phyloP scores from a whole-genome alignment of 2,329 filamentous ascomycete species.

The Fusarium vanettenii region DNA sequence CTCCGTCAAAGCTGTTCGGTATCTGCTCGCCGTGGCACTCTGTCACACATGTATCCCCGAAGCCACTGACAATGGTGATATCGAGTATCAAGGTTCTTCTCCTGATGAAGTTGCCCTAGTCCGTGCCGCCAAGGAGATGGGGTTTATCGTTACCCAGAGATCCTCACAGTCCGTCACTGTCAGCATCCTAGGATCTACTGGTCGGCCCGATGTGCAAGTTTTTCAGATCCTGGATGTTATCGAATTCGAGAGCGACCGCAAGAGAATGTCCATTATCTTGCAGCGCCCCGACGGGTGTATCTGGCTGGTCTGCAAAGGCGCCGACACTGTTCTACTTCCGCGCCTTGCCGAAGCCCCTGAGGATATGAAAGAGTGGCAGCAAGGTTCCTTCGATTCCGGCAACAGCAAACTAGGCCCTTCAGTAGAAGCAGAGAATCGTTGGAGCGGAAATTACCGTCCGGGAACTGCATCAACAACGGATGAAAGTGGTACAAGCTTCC shows the following conservation, averaged over 20 bases:
- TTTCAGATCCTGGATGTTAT: slow-evolving; percentile 87
- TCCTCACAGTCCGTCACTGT: background rate
- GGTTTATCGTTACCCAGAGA: background rate
- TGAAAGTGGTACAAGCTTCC: background rate
- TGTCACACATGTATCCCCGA: background rate
- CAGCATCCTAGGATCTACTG: background rate
- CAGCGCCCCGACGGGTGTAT: slow-evolving; percentile 83
- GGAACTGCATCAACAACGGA: background rate
- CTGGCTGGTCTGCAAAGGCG: slow-evolving; percentile 88
- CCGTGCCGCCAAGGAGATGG: background rate
- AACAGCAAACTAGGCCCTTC: background rate
- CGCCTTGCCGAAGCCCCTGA: slow-evolving; percentile 60
- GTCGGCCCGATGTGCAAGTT: background rate
- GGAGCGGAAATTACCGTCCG: background rate
- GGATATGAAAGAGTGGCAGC: background rate
- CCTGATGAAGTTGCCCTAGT: background rate
- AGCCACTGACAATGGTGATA: background rate
- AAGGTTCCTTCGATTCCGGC: background rate
- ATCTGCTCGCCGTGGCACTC: background rate
- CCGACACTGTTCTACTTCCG: slow-evolving; percentile 83
- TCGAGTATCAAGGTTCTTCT: background rate
- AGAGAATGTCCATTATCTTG: slow-evolving; percentile 88
- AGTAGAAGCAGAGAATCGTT: background rate
- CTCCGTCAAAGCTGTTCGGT: background rate
- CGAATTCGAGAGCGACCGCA: slow-evolving; percentile 87